These are phyloP conservation scores for Teratosphaeria pseudoeucalypti DNA, from an alignment of 2,329 filamentous ascomycete species.

Conservation along the genomic window DNA sequence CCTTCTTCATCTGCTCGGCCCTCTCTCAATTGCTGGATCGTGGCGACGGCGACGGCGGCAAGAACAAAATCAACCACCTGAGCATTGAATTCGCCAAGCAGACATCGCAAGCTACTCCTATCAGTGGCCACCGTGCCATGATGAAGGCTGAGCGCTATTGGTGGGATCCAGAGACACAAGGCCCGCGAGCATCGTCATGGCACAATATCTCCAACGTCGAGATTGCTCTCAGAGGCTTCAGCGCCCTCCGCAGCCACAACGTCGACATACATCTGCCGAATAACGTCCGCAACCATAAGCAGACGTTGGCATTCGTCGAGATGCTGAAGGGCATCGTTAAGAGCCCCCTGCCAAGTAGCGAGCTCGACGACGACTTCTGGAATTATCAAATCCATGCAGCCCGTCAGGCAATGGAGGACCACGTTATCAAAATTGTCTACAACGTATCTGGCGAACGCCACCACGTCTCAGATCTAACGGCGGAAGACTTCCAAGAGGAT, in stretches of 20 bases:
- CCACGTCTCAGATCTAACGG: background rate
- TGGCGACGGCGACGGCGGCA: slow-evolving; percentile 2
- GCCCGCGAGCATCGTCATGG: slow-evolving; percentile 14
- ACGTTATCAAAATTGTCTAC: slow-evolving; percentile 1
- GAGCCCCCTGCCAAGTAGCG: background rate
- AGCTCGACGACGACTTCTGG: slow-evolving; percentile 3
- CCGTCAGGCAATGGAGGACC: slow-evolving; percentile 7
- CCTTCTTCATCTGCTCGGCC: slow-evolving; percentile 21
- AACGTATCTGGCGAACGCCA: background rate
- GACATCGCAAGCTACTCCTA: background rate
- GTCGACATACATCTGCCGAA: slow-evolving; percentile 15
- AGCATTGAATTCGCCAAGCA: slow-evolving; percentile 14
- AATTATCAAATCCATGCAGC: slow-evolving; percentile 8
- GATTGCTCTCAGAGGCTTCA: slow-evolving; percentile 17
- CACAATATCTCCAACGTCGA: slow-evolving; percentile 18
- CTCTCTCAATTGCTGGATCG: slow-evolving; percentile 17
- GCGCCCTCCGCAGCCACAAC: slow-evolving; percentile 15
- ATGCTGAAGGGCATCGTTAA: slow-evolving; percentile 12
- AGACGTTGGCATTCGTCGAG: slow-evolving; percentile 10
- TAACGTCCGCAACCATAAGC: slow-evolving; percentile 6
- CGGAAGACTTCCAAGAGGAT: background rate
- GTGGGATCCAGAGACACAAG: slow-evolving; percentile 13
- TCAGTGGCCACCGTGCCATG: slow-evolving; percentile 3
- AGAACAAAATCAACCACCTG: slow-evolving; percentile 14
- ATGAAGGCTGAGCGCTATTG: slow-evolving; percentile 10